Percentiles rank a stretch among this genome's conserved stretches.
Evolutionary conservation across 1,284 basidiomycete species (phyloP).

Genomic region (Filobasidium uniguttulatum): DNA sequence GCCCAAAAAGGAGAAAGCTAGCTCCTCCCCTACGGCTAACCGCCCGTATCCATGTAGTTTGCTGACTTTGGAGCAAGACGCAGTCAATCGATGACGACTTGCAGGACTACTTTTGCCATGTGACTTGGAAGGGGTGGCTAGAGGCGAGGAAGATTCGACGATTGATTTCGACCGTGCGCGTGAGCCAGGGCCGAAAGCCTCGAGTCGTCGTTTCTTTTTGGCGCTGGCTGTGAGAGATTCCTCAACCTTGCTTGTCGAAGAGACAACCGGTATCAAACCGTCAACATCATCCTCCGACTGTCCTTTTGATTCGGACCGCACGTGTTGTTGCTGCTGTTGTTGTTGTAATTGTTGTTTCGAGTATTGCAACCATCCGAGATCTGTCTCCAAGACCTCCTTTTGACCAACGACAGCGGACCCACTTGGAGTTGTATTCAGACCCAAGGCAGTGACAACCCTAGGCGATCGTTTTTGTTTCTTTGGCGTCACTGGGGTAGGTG

Average conservation of each 20-base stretch:
- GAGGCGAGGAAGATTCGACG: not conserved
- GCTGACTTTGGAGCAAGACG: too few relatives aligned
- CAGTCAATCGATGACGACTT: too few relatives aligned
- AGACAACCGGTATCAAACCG: too few relatives aligned
- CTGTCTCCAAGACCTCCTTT: constrained; percentile 4
- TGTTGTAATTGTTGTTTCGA: not conserved
- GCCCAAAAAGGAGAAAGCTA: constrained; percentile 8
- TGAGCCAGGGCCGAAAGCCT: constrained; percentile 6
- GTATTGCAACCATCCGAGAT: constrained; percentile 9
- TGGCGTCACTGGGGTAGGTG: constrained; percentile 1
- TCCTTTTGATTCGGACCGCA: not conserved
- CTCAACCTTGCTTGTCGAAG: not conserved
- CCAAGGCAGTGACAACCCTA: constrained; percentile 3
- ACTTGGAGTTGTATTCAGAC: not conserved
- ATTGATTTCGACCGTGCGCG: not conserved
- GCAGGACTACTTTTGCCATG: too few relatives aligned
- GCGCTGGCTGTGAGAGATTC: not conserved
- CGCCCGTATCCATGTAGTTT: constrained; percentile 1
- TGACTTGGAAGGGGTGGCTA: not conserved
- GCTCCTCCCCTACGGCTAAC: constrained; percentile 5
- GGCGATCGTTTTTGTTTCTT: constrained; percentile 1
- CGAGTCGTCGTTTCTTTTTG: constrained; percentile 6
- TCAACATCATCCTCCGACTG: too few relatives aligned
- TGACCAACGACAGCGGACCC: constrained; percentile 1
- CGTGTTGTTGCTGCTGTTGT: not conserved